Conservation (phyloP, 2,329 filamentous ascomycete species). For the Neofusicoccum ribis region DNA sequence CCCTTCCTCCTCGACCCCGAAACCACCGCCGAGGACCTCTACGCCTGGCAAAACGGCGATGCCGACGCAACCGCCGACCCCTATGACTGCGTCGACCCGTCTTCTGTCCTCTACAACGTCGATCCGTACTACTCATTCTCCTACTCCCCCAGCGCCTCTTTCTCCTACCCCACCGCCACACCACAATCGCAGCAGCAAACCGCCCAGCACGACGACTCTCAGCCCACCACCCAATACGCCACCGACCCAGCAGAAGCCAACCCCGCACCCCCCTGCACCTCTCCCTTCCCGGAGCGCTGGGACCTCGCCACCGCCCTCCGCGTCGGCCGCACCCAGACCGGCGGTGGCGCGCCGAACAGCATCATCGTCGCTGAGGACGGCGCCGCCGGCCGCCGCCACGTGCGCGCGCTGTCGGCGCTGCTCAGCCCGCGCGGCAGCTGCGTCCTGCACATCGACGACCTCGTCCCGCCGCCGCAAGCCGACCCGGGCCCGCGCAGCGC, state of each 20-base stretch:
- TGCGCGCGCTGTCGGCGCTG: not conserved
- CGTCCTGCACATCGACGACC: slow-evolving; percentile 7
- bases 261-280: not conserved
- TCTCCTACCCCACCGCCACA: not conserved
- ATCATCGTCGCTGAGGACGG: not conserved
- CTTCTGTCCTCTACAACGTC: not conserved
- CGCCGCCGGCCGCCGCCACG: not conserved
- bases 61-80: not conserved
- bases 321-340: not conserved
- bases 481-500: not conserved
- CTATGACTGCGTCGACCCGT: not conserved
- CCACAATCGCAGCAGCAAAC: too few relatives aligned
- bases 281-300: slow-evolving; percentile 2
- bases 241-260: not conserved
- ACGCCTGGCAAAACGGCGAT: slow-evolving; percentile 2
- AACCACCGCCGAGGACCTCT: slow-evolving; percentile 14
- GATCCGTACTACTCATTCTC: slow-evolving; percentile 8
- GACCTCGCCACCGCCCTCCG: not conserved
- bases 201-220: not conserved
- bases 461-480: not conserved
- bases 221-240: not conserved
- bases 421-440: not conserved
- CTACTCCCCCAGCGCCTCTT: not conserved
- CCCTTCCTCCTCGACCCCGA: slow-evolving; percentile 4
- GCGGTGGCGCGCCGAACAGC: not conserved